Percentiles rank a stretch among this genome's conserved stretches.
These are phyloP conservation scores for Colletotrichum falcatum DNA, from an alignment of 2,329 filamentous ascomycete species.

Conservation along the genomic window DNA sequence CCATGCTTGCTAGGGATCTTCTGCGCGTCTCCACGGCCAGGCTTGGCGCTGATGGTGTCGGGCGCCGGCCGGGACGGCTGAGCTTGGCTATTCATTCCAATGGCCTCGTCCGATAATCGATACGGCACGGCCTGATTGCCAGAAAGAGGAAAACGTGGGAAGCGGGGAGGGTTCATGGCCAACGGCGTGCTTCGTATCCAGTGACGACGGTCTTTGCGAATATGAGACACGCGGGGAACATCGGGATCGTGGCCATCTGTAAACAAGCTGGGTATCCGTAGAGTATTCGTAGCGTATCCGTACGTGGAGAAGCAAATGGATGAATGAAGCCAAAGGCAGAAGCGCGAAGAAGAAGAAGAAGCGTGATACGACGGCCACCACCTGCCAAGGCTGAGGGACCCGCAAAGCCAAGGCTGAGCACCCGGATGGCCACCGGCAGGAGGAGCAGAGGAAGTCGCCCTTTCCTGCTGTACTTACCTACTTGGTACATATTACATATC, in stretches of 20 bases:
- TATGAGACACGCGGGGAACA: slow-evolving; percentile 15
- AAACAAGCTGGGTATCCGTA: no score
- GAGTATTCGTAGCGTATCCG: no score
- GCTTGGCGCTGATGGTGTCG: slow-evolving; percentile 7
- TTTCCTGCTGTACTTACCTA: neutral
- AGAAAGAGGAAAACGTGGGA: neutral
- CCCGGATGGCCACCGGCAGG: slow-evolving; percentile 28
- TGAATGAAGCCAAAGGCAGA: neutral
- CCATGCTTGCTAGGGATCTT: slow-evolving; percentile 1
- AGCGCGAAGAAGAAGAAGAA: neutral
- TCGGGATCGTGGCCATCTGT: no score
- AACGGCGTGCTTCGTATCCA: neutral
- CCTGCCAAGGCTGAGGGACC: slow-evolving; percentile 39
- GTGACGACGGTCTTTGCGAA: neutral
- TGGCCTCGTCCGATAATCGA: neutral
- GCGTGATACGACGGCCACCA: slow-evolving; percentile 33
- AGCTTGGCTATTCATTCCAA: neutral
- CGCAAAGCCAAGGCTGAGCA: slow-evolving; percentile 38
- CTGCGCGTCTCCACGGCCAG: slow-evolving; percentile 16
- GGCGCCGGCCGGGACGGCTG: neutral
- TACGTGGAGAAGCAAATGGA: no score
- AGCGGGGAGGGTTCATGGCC: neutral
- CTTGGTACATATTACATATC: no score
- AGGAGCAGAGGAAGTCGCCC: neutral
- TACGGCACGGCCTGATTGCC: neutral